These are phyloP conservation scores for Emmonsiellopsis sp. DNA, from an alignment of 2,329 filamentous ascomycete genomes.

Conservation along the genomic window DNA sequence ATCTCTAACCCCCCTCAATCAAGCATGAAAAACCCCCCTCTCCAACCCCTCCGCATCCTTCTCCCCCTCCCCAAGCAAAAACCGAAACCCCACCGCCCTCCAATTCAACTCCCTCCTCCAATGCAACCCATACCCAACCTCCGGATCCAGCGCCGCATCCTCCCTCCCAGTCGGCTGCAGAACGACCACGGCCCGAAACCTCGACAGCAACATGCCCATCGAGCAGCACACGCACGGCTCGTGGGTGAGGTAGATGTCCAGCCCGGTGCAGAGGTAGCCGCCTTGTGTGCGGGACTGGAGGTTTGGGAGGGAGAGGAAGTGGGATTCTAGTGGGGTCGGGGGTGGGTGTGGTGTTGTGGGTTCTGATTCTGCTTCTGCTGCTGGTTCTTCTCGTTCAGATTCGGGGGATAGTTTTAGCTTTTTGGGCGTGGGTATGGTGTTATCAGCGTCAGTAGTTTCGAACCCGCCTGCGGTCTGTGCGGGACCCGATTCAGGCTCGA, in stretches of 20 bases:
- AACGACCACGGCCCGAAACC: constrained; percentile 81
- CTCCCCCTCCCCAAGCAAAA: constrained; percentile 17
- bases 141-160: constrained; percentile 8
- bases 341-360: background rate
- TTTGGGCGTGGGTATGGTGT: background rate
- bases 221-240: constrained; percentile 96
- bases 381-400: background rate
- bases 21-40: constrained; percentile 17
- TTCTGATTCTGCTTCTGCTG: background rate
- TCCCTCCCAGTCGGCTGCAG: constrained; percentile 39
- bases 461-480: too few species aligned
- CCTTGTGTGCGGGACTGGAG: constrained; percentile 59
- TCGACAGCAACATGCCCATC: constrained; percentile 90
- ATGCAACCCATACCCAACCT: constrained; percentile 50
- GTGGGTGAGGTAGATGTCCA: constrained; percentile 90
- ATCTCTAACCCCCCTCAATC: background rate
- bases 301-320: constrained; percentile 55
- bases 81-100: constrained; percentile 41
- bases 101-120: constrained; percentile 52
- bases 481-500: background rate
- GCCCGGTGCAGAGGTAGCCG: constrained; percentile 86
- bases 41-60: background rate
- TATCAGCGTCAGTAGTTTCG: background rate
- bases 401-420: background rate
- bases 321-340: constrained; percentile 22